Evolutionary conservation across 75 land plant species (phyloP), one percentile per base, ranked within the genome.

Genomic region (Picea sitchensis): DNA sequence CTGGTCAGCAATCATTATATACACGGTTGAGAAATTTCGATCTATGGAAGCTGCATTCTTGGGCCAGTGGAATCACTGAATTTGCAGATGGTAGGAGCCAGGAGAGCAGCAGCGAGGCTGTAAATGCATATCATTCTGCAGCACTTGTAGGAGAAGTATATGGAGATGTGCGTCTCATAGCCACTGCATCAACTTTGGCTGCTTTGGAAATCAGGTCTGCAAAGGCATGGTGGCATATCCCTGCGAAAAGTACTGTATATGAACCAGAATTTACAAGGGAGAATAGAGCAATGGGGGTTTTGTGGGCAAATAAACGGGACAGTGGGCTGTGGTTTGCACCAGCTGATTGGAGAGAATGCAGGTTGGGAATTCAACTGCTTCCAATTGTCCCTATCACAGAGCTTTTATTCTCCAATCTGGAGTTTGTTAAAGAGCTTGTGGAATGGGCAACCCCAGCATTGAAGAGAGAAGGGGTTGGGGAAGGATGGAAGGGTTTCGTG

Each of bases 11-110:
- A 7, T 47, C 51, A 47, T 47, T 47, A 8, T 47, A 47, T 61
- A 81, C 99, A 3, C 82, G 93, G 56, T 78, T 96, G 80, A 83
- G 99, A 60, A 82, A 88, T 76, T 96, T 96, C 61, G 99, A 96
- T 71, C 59, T 85, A 51, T 96, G 91, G 87, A 85, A 88, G 83
- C 64, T 96, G 81, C 99, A 96, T 75, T 96, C 99, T 32, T 96
- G 99, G 99, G 97, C 99, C 58, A 89, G 95, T 3, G 99, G 99
- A 31, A 63, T 96, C 59, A 90, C 91, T 2, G 96, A 92, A 67
- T 96, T 94, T 65, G 91, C 86, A 5, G 97, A 96, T 77, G 99
- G 99, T 5, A 75, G 99, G 77, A 94, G 94, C 81, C 99, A 96
- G 76, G 96, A 96, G 90, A 94, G 95, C 85, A 94, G 93, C 0